Evolutionary conservation across 129 eudicot species (phyloP).

Genomic region (Escallonia rubra): DNA sequence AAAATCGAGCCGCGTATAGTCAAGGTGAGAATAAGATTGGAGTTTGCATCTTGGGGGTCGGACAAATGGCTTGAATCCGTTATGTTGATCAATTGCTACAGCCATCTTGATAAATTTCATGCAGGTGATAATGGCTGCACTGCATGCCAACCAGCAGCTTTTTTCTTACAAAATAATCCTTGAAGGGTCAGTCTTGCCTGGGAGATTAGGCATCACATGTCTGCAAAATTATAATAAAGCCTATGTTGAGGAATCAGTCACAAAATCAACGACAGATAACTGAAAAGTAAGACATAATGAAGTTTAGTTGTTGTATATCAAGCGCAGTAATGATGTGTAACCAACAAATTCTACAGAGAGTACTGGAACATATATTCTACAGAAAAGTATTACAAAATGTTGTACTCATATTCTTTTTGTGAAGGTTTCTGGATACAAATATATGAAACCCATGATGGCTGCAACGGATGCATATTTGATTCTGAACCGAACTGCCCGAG

Average conservation of each 20-base stretch:
- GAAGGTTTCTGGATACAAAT: too few relatives aligned
- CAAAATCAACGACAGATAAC: not conserved
- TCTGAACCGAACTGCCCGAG: too few relatives aligned
- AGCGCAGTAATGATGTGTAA: too few relatives aligned
- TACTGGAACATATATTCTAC: too few relatives aligned
- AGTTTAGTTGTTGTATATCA: too few relatives aligned
- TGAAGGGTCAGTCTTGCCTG: conserved; percentile 57
- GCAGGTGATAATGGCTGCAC: conserved; percentile 40
- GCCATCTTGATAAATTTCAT: conserved; percentile 65
- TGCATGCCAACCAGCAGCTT: conserved; percentile 52
- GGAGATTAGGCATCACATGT: conserved; percentile 74
- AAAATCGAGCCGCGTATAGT: conserved; percentile 55
- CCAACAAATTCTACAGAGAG: too few relatives aligned
- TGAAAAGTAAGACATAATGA: too few relatives aligned
- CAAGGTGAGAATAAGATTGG: conserved; percentile 78
- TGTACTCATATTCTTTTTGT: too few relatives aligned
- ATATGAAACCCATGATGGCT: too few relatives aligned
- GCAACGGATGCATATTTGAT: too few relatives aligned
- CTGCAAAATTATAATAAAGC: conserved; percentile 27
- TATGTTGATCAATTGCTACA: conserved; percentile 76
- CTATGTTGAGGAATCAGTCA: not conserved
- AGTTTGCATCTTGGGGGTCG: conserved; percentile 83
- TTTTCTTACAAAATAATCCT: conserved; percentile 28
- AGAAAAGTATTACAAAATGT: too few relatives aligned
- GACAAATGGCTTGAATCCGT: conserved; percentile 57